Percentiles rank a stretch among this genome's conserved stretches.
phyloP scores from a whole-genome alignment of 441 rosid species.

The Eutrema salsugineum region DNA sequence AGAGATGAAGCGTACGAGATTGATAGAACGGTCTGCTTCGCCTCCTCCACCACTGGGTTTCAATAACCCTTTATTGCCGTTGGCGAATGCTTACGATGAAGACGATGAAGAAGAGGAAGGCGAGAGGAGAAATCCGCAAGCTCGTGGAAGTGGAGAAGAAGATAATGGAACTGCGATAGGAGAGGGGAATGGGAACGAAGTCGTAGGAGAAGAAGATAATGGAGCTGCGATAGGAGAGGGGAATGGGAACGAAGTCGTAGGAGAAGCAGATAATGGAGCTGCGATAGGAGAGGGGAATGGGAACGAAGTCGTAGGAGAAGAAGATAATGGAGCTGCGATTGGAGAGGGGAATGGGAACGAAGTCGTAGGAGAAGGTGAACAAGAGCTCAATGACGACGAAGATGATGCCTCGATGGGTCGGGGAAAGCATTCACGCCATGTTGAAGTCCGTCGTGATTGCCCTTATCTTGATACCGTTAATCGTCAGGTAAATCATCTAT shows the following conservation, averaged over 20 bases:
- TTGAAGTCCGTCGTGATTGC: constrained; percentile 85
- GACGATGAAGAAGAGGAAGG: constrained; percentile 62
- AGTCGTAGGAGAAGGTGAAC: constrained; percentile 18
- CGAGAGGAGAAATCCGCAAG: constrained; percentile 26
- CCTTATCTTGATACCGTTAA: constrained; percentile 96
- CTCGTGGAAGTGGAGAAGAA: constrained; percentile 9
- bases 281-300: no score
- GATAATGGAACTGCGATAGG: constrained; percentile 1
- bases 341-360: not conserved
- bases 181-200: constrained; percentile 25
- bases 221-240: constrained; percentile 7
- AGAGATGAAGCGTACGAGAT: constrained; percentile 48
- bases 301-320: constrained; percentile 5
- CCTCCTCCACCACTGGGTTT: constrained; percentile 43
- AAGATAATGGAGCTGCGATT: no score
- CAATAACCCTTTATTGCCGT: constrained; percentile 64
- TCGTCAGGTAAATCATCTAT: constrained; percentile 63
- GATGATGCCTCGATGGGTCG: constrained; percentile 32
- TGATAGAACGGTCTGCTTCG: constrained; percentile 30
- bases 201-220: constrained; percentile 9
- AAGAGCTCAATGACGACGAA: constrained; percentile 35
- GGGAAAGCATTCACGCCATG: constrained; percentile 43
- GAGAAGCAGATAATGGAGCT: no score
- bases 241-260: constrained; percentile 31
- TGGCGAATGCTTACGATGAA: constrained; percentile 54